A percentile compares a stretch with the other conserved stretches of the same genome.
Evolutionary conservation across 768 basidiomycete species (phyloP).

Genomic region (Rhodotorula kratochvilovae): DNA sequence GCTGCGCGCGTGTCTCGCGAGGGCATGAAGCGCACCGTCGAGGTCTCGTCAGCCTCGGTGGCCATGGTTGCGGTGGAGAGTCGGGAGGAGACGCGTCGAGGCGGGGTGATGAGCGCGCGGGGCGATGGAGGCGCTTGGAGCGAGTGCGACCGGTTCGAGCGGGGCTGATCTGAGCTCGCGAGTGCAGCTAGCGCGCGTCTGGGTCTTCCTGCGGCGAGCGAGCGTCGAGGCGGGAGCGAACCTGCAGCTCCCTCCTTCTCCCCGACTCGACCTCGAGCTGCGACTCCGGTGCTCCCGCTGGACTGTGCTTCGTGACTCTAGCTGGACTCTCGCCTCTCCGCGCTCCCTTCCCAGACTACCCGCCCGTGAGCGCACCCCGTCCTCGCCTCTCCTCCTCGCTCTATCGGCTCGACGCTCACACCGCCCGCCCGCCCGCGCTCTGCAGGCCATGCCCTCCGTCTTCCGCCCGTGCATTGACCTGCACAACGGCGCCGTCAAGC

Average conservation of each 20-base stretch:
- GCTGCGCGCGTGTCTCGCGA: neutral
- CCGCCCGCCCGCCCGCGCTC: neutral
- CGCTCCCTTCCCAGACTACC: too few species aligned
- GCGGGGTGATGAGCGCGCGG: neutral
- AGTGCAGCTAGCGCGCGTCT: neutral
- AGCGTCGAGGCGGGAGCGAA: neutral
- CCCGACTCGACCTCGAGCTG: too few species aligned
- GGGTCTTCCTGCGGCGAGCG: neutral
- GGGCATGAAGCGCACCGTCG: constrained; percentile 12
- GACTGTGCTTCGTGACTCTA: neutral
- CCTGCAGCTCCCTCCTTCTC: too few species aligned
- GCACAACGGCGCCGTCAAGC: constrained; percentile 91
- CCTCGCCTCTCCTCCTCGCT: neutral
- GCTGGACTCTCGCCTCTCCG: neutral
- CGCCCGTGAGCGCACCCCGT: too few species aligned
- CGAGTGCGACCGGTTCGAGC: neutral
- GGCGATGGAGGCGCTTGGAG: neutral
- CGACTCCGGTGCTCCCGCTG: neutral
- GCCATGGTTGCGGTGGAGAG: constrained; percentile 1
- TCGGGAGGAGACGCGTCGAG: neutral
- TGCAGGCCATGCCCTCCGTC: neutral
- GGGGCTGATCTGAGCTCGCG: neutral
- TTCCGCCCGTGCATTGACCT: constrained; percentile 97
- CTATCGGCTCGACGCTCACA: neutral
- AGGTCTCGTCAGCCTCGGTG: constrained; percentile 34